These are phyloP conservation scores for Goffeauzyma gilvescens DNA, from an alignment of 768 basidiomycete genomes.

Conservation along the genomic window DNA sequence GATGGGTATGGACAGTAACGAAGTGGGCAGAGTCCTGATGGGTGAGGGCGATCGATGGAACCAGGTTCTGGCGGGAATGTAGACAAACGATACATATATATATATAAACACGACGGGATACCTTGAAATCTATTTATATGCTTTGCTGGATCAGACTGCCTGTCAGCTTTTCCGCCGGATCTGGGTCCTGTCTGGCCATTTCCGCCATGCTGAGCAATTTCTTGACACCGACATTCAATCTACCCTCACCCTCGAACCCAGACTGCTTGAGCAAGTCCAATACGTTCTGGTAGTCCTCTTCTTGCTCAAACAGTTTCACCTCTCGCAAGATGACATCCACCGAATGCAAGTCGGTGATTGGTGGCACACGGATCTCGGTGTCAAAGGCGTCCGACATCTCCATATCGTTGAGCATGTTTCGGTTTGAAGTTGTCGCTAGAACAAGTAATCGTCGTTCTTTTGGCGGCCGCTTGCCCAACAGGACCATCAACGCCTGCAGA, in stretches of 20 bases:
- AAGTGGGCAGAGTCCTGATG: constrained; percentile 67
- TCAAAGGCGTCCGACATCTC: constrained; percentile 81
- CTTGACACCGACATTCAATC: constrained; percentile 75
- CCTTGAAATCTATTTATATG: not conserved
- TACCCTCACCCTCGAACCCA: constrained; percentile 44
- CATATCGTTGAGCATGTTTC: constrained; percentile 65
- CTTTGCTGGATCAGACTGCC: constrained; percentile 21
- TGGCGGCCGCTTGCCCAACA: constrained; percentile 74
- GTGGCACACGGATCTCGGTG: constrained; percentile 62
- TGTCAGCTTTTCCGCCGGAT: constrained; percentile 42
- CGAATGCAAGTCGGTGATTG: constrained; percentile 50
- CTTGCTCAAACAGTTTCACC: constrained; percentile 51
- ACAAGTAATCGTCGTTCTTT: constrained; percentile 84
- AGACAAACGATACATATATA: not conserved
- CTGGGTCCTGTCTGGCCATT: constrained; percentile 92
- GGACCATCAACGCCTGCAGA: constrained; percentile 69
- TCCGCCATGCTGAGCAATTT: constrained; percentile 75
- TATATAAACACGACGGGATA: not conserved
- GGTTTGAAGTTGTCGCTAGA: constrained; percentile 78
- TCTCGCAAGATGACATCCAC: constrained; percentile 63
- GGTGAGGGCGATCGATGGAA: constrained; percentile 45
- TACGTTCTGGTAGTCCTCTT: constrained; percentile 38
- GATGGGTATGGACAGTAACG: constrained; percentile 47
- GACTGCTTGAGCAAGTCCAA: constrained; percentile 53
- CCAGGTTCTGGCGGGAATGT: constrained; percentile 29